These are phyloP conservation scores for Carpinus fangiana DNA, from an alignment of 306 rosid species.

Conservation along the genomic window DNA sequence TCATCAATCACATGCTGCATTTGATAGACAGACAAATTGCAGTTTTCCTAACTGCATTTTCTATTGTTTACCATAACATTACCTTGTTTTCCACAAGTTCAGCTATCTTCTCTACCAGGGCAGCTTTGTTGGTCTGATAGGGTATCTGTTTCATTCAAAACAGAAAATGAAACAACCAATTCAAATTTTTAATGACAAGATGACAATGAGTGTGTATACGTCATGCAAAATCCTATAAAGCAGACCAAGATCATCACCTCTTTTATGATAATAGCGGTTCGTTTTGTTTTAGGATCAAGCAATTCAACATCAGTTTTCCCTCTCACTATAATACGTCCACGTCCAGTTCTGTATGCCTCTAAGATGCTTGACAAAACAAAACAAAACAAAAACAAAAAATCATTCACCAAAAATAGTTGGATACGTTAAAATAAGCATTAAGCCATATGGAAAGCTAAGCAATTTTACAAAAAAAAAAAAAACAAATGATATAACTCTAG, in stretches of 20 bases:
- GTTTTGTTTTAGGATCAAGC: constrained; percentile 79
- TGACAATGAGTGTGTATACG: constrained; percentile 13
- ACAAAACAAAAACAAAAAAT: constrained; percentile 31
- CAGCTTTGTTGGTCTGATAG: constrained; percentile 88
- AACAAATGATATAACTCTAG: not conserved
- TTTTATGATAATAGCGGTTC: constrained; percentile 74
- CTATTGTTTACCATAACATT: constrained; percentile 13
- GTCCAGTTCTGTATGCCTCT: constrained; percentile 92
- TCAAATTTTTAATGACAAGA: constrained; percentile 15
- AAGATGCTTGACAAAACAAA: constrained; percentile 63
- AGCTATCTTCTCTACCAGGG: constrained; percentile 93
- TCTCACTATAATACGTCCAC: constrained; percentile 82
- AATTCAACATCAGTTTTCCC: constrained; percentile 91
- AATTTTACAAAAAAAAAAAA: not conserved
- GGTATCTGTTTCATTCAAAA: constrained; percentile 68
- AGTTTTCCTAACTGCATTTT: constrained; percentile 4
- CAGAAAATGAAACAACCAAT: constrained; percentile 3
- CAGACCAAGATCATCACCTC: constrained; percentile 55
- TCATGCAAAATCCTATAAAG: constrained; percentile 20
- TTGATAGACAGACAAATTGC: constrained; percentile 6
- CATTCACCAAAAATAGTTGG: constrained; percentile 11
- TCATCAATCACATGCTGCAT: not conserved
- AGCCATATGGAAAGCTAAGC: constrained; percentile 7
- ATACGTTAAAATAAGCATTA: constrained; percentile 7
- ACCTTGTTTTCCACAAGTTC: constrained; percentile 96